A percentile compares a stretch with the other conserved stretches of the same genome.
phyloP scores from a whole-genome alignment of 768 basidiomycete species.

The Coprinopsis sp. region DNA sequence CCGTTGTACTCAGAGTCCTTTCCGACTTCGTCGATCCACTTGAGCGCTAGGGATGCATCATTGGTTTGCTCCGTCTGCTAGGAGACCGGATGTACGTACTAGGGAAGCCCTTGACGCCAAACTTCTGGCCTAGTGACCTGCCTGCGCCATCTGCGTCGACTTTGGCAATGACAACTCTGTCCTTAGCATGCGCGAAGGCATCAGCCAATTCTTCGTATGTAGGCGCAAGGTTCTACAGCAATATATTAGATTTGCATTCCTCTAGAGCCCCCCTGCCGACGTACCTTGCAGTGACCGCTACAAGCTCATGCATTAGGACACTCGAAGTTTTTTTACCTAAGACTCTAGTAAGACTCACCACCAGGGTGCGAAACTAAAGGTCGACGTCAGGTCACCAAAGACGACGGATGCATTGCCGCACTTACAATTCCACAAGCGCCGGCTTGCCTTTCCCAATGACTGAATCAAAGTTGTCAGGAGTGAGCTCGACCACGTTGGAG shows the following conservation, averaged over 20 bases:
- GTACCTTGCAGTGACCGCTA: conserved; percentile 86
- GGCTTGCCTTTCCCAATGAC: conserved; percentile 76
- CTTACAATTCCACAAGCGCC: conserved; percentile 89
- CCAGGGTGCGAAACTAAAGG: conserved; percentile 77
- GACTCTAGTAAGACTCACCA: conserved; percentile 50
- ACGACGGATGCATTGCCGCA: conserved; percentile 13
- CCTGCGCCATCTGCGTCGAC: conserved; percentile 90
- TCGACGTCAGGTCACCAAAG: conserved; percentile 6
- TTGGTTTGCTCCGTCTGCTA: conserved; percentile 10
- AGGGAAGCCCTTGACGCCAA: conserved; percentile 79
- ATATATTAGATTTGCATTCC: not conserved
- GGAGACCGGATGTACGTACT: conserved; percentile 47
- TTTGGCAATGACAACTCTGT: conserved; percentile 86
- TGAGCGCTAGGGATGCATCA: conserved; percentile 58
- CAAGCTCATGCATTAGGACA: conserved; percentile 7
- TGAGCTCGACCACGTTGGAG: conserved; percentile 83
- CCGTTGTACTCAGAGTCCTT: conserved; percentile 65
- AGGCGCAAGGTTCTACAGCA: conserved; percentile 75
- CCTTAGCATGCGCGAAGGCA: conserved; percentile 71
- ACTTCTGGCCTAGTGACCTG: conserved; percentile 69
- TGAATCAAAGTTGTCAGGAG: conserved; percentile 67
- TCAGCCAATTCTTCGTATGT: conserved; percentile 85
- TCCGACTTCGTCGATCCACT: conserved; percentile 82
- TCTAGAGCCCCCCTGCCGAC: conserved; percentile 5
- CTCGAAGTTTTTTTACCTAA: not conserved